phyloP scores from a whole-genome alignment of 148 eudicot species.

The Amaranthus palmeri region DNA sequence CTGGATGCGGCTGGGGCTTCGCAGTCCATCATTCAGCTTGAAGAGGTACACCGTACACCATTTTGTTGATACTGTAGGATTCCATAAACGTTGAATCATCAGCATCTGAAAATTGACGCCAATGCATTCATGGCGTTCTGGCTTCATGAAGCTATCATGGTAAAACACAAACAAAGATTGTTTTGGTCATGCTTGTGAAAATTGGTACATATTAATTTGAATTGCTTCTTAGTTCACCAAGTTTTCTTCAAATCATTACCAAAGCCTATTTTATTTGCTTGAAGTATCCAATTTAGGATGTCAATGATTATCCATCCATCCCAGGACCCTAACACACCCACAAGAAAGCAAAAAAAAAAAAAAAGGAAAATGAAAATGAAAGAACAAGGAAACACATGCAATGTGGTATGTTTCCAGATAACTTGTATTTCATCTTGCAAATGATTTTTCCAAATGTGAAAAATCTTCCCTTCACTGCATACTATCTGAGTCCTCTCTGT shows the following conservation, averaged over 20 bases:
- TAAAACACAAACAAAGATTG: not conserved
- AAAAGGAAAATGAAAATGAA: conserved; percentile 4
- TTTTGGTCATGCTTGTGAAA: too few species aligned
- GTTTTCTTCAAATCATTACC: not conserved
- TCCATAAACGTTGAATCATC: too few species aligned
- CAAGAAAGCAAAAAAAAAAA: not conserved
- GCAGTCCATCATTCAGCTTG: conserved; percentile 85
- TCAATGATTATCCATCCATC: too few species aligned
- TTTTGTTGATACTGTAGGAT: not conserved
- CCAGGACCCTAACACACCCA: not conserved
- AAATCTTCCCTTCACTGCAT: not conserved
- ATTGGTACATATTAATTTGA: not conserved
- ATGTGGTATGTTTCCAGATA: too few species aligned
- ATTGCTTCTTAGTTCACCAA: not conserved
- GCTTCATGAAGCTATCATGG: not conserved
- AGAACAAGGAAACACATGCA: not conserved
- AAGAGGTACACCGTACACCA: conserved; percentile 55
- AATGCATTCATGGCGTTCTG: not conserved
- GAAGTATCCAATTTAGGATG: too few species aligned
- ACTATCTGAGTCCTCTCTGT: too few species aligned
- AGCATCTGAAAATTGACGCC: not conserved
- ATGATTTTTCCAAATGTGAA: not conserved
- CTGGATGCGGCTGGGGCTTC: conserved; percentile 92
- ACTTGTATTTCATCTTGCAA: not conserved
- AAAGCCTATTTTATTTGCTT: not conserved